Percentiles rank a stretch among this genome's conserved stretches.
Conservation (phyloP, 139 green algal species). For the Coelastrella sp. region DNA sequence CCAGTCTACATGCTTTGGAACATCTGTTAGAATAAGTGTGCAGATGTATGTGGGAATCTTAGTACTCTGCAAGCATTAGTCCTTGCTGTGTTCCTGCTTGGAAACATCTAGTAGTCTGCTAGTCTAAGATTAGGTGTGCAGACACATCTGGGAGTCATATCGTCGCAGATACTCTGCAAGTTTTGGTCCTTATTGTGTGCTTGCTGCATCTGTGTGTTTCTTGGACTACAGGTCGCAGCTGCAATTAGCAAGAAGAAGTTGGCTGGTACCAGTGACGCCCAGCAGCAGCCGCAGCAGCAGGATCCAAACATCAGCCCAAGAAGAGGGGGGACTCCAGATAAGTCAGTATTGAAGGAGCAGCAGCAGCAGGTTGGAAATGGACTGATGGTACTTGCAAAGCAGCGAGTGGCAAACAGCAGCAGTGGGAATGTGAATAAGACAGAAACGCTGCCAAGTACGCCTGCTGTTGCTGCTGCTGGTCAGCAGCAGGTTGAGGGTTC, state of each 20-base stretch:
- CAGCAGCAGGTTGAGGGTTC: too few species aligned
- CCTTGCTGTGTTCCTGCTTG: background rate
- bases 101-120: background rate
- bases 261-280: background rate
- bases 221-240: too few species aligned
- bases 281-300: slow-evolving; percentile 23
- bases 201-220: too few species aligned
- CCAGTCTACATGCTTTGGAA: too few species aligned
- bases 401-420: slow-evolving; percentile 34
- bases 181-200: background rate
- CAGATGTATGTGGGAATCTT: too few species aligned
- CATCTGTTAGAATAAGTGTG: too few species aligned
- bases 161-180: background rate
- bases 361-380: slow-evolving; percentile 29
- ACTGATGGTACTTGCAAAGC: slow-evolving; percentile 5
- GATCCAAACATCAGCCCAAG: background rate
- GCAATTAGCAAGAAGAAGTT: slow-evolving; percentile 22
- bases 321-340: background rate
- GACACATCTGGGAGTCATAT: too few species aligned
- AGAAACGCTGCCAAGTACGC: background rate
- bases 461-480: background rate
- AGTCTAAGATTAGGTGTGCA: too few species aligned
- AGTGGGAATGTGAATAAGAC: background rate
- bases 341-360: background rate
- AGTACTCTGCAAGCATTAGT: too few species aligned